Evolutionary conservation across 2,329 filamentous ascomycete species (phyloP).

Genomic region (Trichophyton verrucosum): DNA sequence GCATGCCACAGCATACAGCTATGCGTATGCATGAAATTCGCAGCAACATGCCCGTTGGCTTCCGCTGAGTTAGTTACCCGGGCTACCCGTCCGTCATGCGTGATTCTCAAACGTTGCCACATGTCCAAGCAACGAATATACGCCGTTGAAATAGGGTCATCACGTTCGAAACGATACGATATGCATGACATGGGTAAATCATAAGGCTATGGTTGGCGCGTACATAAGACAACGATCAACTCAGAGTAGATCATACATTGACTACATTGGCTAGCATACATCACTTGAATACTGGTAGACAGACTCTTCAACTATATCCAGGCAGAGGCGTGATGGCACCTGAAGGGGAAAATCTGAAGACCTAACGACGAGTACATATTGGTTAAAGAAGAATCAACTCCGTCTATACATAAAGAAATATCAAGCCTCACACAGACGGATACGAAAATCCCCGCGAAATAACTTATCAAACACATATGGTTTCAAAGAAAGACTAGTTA

Average conservation of each 20-base stretch:
- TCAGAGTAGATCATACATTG: too few relatives aligned
- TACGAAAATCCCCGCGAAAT: not conserved
- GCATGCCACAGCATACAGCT: not conserved
- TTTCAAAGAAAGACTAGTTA: not conserved
- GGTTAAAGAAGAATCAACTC: not conserved
- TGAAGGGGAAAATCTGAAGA: not conserved
- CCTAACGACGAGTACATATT: not conserved
- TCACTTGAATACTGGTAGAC: not conserved
- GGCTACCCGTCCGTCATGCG: not conserved
- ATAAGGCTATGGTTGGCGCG: too few relatives aligned
- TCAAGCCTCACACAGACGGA: not conserved
- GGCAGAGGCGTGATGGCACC: not conserved
- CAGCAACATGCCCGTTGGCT: not conserved
- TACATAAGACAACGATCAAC: not conserved
- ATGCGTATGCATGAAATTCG: not conserved
- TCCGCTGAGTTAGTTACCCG: not conserved
- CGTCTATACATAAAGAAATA: not conserved
- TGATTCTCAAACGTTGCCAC: not conserved
- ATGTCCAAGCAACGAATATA: too few relatives aligned
- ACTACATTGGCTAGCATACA: too few relatives aligned
- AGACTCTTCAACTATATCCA: not conserved
- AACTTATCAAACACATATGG: not conserved
- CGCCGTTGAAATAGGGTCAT: too few relatives aligned
- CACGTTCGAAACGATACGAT: too few relatives aligned
- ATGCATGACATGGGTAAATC: too few relatives aligned